phyloP scores from a whole-genome alignment of 106 monocot genomes.

The Iris macrosiphon region DNA sequence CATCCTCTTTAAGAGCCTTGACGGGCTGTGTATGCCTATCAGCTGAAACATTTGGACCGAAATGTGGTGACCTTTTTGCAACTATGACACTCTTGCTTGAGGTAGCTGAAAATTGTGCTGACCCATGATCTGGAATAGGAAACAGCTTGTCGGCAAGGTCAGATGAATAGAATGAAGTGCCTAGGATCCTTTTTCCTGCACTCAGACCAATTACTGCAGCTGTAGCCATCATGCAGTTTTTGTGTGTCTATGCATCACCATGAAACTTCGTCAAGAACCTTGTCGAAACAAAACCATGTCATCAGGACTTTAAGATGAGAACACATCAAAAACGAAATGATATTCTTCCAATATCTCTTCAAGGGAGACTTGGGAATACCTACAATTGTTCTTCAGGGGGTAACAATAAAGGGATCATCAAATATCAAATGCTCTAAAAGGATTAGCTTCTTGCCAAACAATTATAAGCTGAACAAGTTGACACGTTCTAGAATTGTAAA shows the following conservation, averaged over 20 bases:
- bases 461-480: too few species aligned
- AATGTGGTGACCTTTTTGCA: conserved; percentile 38
- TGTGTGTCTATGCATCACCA: not conserved
- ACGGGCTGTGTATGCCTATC: conserved; percentile 30
- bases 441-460: too few species aligned
- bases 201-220: conserved; percentile 76
- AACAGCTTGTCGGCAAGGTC: conserved; percentile 55
- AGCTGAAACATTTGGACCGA: conserved; percentile 32
- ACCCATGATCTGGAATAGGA: conserved; percentile 31
- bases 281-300: conserved; percentile 1
- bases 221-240: conserved; percentile 45
- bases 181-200: conserved; percentile 70
- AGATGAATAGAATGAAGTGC: conserved; percentile 59
- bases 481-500: too few species aligned
- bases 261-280: conserved; percentile 4
- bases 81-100: conserved; percentile 26
- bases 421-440: too few species aligned
- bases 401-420: too few species aligned
- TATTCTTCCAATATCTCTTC: not conserved
- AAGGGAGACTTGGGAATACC: not conserved
- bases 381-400: not conserved
- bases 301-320: not conserved
- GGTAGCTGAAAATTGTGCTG: conserved; percentile 19
- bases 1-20: conserved; percentile 56
- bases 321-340: not conserved